A percentile compares a stretch with the other conserved stretches of the same genome.
Evolutionary conservation across 257 asterid species (phyloP).

Genomic region (Solanum pennellii): DNA sequence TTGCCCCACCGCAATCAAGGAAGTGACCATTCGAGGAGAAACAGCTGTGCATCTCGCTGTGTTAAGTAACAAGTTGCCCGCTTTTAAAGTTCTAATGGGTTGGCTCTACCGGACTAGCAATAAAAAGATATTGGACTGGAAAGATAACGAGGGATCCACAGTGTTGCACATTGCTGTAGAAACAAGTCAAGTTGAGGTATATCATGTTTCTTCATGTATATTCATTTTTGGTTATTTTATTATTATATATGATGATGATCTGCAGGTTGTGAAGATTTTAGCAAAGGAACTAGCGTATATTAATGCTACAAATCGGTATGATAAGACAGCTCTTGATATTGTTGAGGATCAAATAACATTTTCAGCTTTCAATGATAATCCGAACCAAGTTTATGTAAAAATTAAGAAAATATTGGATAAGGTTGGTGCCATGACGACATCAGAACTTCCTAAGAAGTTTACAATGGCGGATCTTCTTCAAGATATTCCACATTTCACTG

Average conservation of each 20-base stretch:
- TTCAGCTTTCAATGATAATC: no score
- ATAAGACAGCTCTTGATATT: neutral
- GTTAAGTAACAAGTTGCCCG: neutral
- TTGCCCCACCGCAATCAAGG: neutral
- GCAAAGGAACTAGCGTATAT: neutral
- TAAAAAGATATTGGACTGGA: neutral
- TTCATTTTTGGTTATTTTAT: neutral
- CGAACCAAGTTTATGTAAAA: neutral
- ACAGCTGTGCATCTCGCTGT: conserved; percentile 10
- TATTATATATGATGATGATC: neutral
- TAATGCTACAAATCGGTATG: neutral
- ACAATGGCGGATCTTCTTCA: neutral
- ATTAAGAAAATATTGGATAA: neutral
- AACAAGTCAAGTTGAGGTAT: conserved; percentile 1
- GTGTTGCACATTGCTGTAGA: conserved; percentile 9
- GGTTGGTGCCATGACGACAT: neutral
- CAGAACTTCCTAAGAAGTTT: neutral
- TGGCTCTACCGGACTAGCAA: conserved; percentile 4
- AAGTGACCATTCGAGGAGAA: conserved; percentile 3
- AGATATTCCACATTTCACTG: neutral
- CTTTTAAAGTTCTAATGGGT: conserved; percentile 6
- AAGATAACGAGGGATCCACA: conserved; percentile 1
- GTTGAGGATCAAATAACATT: neutral
- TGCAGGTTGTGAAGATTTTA: neutral
- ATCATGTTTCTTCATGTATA: neutral